phyloP scores from a whole-genome alignment of 331 rosid species.

The Ulmus americana region DNA sequence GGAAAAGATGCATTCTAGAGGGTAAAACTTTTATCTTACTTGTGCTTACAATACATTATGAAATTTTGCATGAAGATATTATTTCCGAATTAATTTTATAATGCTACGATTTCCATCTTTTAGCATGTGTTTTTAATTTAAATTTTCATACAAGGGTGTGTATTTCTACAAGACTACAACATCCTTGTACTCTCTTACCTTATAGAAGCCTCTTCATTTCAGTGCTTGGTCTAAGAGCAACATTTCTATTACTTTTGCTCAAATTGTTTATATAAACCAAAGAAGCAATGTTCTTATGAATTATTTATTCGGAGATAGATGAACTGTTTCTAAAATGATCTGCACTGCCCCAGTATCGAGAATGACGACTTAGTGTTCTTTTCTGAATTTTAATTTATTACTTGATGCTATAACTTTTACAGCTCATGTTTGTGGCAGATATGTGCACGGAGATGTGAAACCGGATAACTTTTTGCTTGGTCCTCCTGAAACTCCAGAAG shows the following conservation, averaged over 20 bases:
- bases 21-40: slow-evolving; percentile 26
- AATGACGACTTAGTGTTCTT: background rate
- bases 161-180: background rate
- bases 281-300: background rate
- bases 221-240: background rate
- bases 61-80: background rate
- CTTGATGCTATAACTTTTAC: background rate
- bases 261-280: background rate
- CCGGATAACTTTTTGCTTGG: slow-evolving; percentile 54
- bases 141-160: background rate
- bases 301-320: background rate
- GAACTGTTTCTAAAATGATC: background rate
- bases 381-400: background rate
- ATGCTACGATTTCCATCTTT: background rate
- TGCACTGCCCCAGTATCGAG: background rate
- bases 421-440: slow-evolving; percentile 28
- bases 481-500: slow-evolving; percentile 41
- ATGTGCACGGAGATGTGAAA: slow-evolving; percentile 53
- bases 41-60: background rate
- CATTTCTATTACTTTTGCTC: background rate
- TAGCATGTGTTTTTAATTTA: background rate
- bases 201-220: background rate
- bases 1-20: slow-evolving; percentile 52
- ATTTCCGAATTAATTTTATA: background rate
- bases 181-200: background rate